Evolutionary conservation across 23 red algal species (phyloP), one percentile per base, ranked within the genome.

Genomic region (Pyropia yezoensis): DNA sequence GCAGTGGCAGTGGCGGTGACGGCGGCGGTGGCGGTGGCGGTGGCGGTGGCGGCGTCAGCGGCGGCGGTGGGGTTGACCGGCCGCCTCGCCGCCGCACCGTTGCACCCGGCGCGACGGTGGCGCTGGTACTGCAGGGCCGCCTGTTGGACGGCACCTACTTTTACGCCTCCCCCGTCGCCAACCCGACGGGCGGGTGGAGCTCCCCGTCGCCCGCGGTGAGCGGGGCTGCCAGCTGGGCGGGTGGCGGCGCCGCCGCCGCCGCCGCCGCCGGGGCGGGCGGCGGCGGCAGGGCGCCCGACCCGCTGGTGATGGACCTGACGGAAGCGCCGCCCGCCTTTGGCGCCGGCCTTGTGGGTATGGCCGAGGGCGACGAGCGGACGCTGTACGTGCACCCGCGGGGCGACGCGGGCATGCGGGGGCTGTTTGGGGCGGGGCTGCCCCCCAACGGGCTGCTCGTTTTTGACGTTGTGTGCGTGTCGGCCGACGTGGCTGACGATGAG

Each of bases 351-450:
- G 65, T 75, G 0, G 80, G 66, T 4, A 85, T 85, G 80, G 27
- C 29, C 34, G 71, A 74, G 65, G 80, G 80, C 20, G 80, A 85
- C 54, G 54, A 57, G 59, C 67, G 69, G 17, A 85, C 69, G 12
- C 39, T 85, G 26, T 85, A 85, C 54, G 69, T 85, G 23, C 80
- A 85, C 62, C 80, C 80, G 25, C 49, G 54, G 14, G 58, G 50
- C 16, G 33, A 32, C 14, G 59, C 67, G 18, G 68, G 61, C 50
- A 85, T 85, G 80, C 52, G 27, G 30, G 70, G 75, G 1, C 65
- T 85, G 70, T 85, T 85, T 54, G 80, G 80, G n/a, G 65, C 66
- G 32, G 56, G 77, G 54, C 72, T 85, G 25, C 80, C 80, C 49
- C 67, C 33, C 27, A 85, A 85, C 53, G 80, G 70, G 39, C 65